A percentile compares a stretch with the other conserved stretches of the same genome.
Evolutionary conservation across 2,329 filamentous ascomycete species (phyloP).

Genomic region (Sclerotinia borealis): DNA sequence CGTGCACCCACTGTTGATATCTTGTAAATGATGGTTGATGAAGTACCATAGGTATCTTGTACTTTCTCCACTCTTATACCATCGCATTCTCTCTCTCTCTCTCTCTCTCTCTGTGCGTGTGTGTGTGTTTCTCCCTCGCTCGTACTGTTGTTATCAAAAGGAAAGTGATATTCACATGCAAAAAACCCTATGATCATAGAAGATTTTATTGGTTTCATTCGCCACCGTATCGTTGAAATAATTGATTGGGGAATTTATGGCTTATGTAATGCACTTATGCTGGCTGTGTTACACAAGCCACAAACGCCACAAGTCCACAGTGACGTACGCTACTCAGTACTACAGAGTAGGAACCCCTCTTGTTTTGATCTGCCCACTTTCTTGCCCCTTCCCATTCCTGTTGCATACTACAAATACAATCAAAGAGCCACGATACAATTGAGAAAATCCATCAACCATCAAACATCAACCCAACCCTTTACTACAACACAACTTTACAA

Average conservation of each 20-base stretch:
- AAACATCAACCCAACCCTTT: background rate
- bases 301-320: slow-evolving; percentile 2
- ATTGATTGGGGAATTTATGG: background rate
- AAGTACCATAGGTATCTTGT: no score
- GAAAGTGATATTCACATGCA: background rate
- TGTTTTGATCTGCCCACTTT: slow-evolving; percentile 5
- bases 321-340: slow-evolving; percentile 1
- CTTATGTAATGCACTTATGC: background rate
- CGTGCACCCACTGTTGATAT: no score
- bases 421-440: background rate
- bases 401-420: slow-evolving; percentile 5
- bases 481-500: background rate
- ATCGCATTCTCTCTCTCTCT: no score
- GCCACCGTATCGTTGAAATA: background rate
- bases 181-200: background rate
- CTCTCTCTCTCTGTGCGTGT: no score
- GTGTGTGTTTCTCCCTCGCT: no score
- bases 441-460: background rate
- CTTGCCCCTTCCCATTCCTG: background rate
- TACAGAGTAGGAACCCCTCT: no score
- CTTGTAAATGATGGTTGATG: no score
- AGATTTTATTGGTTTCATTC: background rate
- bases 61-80: no score
- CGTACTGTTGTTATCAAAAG: no score
- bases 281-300: background rate